These are phyloP conservation scores for Mycena capillaripes DNA, from an alignment of 768 basidiomycete species.

Conservation along the genomic window DNA sequence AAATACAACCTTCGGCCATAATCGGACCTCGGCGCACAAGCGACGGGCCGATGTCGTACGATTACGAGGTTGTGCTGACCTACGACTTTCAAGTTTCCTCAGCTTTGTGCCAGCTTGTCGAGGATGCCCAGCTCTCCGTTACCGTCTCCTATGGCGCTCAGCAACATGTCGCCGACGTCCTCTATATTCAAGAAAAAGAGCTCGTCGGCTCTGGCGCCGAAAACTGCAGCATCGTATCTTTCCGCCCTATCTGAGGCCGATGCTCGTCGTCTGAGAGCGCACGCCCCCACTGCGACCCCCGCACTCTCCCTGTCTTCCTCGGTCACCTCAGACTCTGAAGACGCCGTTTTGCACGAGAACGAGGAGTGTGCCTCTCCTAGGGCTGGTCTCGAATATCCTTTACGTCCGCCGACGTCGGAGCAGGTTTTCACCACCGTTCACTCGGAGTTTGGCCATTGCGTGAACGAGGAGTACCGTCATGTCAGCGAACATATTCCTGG, in stretches of 20 bases:
- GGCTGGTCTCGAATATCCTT: conserved; percentile 72
- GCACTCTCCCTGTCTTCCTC: conserved; percentile 83
- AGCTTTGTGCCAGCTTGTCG: background rate
- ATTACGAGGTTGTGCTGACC: too few relatives aligned
- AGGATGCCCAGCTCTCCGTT: conserved; percentile 32
- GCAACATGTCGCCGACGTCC: conserved; percentile 54
- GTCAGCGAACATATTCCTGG: conserved; percentile 72
- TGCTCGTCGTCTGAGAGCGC: conserved; percentile 68
- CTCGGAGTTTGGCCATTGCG: conserved; percentile 94
- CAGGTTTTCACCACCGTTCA: conserved; percentile 85
- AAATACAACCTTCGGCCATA: too few relatives aligned
- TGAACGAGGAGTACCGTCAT: conserved; percentile 80
- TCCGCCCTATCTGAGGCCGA: conserved; percentile 76
- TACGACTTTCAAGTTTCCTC: too few relatives aligned
- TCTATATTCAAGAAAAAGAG: conserved; percentile 65
- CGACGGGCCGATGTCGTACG: too few relatives aligned
- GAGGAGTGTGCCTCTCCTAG: conserved; percentile 56
- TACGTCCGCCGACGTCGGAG: conserved; percentile 83
- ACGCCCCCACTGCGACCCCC: conserved; percentile 74
- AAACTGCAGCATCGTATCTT: conserved; percentile 71
- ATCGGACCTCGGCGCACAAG: too few relatives aligned
- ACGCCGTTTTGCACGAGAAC: conserved; percentile 70
- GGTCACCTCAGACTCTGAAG: conserved; percentile 76
- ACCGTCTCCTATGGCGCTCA: conserved; percentile 66
- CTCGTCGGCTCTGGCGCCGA: conserved; percentile 49